Evolutionary conservation across 148 eudicot genomes (phyloP), one percentile per base, ranked within the genome.

Genomic region (Vaccinium darrowii): DNA sequence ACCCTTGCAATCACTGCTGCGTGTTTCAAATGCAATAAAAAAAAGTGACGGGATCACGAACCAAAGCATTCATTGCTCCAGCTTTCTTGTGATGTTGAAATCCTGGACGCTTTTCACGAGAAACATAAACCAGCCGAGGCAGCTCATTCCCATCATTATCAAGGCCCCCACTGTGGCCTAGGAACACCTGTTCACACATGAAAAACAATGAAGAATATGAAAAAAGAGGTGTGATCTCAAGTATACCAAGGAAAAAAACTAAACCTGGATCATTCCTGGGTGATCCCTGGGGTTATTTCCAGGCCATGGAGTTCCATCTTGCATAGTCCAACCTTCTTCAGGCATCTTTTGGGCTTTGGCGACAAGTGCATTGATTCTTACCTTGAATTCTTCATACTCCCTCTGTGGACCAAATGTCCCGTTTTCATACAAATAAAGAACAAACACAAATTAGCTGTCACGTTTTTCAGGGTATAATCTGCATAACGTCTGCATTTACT

Each of bases 51-150:
- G 75, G 76, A 78, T 79, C 53, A 92, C 93, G 18, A 71, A 92
- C 99, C 99, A 96, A 91, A 85, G 99, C 98, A 91, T 96, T 96
- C 99, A 96, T 96, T 81, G 99, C 99, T 86, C 99, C 99, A 54
- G 99, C 99, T 90, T 96, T 96, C 92, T 96, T 96, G 92, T 96
- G 99, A 90, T 96, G 99, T 87, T 96, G 99, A 88, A 96, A 96
- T 16, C 99, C 98, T 83, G 99, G 99, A 83, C 98, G 95, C 90
- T 96, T 96, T 92, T 96, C 99, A 91, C 99, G 98, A 92, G 99
- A 96, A 87, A 96, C 99, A 91, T 96, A 96, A 80, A 96, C 99
- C 86, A 96, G 84, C 52, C 99, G 92, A 16, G 99, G 99, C 81
- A 96, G 90, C 86, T 93, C 99, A 89, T 94, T 94, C 1, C 99